Evolutionary conservation across 2,329 filamentous ascomycete genomes (phyloP), one percentile per base, ranked within the genome.

Genomic region (Rutstroemia sp.): DNA sequence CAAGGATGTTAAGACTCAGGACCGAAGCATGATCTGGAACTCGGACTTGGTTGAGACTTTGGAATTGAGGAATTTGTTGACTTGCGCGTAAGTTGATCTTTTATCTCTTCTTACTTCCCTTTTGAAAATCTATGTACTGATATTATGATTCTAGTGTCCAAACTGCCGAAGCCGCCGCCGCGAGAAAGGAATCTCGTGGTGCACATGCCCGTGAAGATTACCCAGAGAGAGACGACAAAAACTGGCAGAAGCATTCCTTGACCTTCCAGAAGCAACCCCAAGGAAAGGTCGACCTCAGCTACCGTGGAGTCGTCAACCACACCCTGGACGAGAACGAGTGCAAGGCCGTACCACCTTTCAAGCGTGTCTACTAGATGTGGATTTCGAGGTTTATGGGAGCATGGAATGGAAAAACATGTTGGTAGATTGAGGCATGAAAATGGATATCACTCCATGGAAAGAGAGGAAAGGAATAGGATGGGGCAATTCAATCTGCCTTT

Each of bases 11-110:
- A 89, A 90, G 69, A 96, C 89, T 77, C 95, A 96, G 83, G 92
- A 97, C 75, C 88, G 94, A 74, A 95, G 89, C 81, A 96, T 97
- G 92, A 97, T 97, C 79, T 97, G 92, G 92, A 97, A 97, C 84
- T 91, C 89, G 23, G 92, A 97, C 70, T 83, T 97, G 41, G 90
- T 96, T 60, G 92, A 97, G 81, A 95, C 92, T 7, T 84, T 99
- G 56, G 94, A 99, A 77, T 80, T 97, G 70, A 83, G 92, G 70
- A 99, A 99, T 75, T 75, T 99, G 69, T 78, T 99, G 71, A 97
- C 94, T 69, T 97, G 94, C 84, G 92, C 92, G 83, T 90, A 85
- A 78, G 87, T 70, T 51, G 7, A 16, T 51, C 39, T 21, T 30
- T 21, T 8, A 4, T 37, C 8, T 25, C 3, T 17, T 23, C 44